A percentile compares a stretch with the other conserved stretches of the same genome.
These are phyloP conservation scores for Globisporangium rhizosaccharum DNA, from an alignment of 352 stramenopile genomes.

Conservation along the genomic window DNA sequence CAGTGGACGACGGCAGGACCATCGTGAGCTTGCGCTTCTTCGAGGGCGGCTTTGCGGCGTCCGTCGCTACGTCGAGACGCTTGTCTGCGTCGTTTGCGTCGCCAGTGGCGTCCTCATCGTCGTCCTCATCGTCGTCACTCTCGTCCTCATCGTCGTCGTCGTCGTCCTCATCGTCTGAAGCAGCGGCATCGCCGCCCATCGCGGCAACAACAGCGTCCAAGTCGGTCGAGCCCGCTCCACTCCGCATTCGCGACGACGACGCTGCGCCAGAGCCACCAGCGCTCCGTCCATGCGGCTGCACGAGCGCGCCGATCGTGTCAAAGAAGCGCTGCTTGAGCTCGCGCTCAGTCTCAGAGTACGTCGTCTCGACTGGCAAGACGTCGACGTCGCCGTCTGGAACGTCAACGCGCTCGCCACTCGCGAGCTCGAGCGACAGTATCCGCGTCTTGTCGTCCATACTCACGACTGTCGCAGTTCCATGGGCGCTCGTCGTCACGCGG, in stretches of 20 bases:
- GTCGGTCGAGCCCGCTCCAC: not conserved
- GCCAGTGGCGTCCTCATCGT: slow-evolving; percentile 15
- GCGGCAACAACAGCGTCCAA: slow-evolving; percentile 10
- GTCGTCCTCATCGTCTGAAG: slow-evolving; percentile 24
- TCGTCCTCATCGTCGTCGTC: slow-evolving; percentile 25
- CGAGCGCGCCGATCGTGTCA: slow-evolving; percentile 59
- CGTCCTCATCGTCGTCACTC: slow-evolving; percentile 21
- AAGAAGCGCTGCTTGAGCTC: slow-evolving; percentile 60
- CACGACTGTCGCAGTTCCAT: slow-evolving; percentile 37
- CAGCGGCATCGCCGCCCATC: slow-evolving; percentile 18
- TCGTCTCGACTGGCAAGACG: slow-evolving; percentile 43
- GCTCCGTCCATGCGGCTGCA: slow-evolving; percentile 42
- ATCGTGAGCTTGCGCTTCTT: slow-evolving; percentile 68
- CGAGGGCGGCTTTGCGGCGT: slow-evolving; percentile 13
- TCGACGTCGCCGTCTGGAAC: slow-evolving; percentile 58
- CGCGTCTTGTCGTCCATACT: slow-evolving; percentile 34
- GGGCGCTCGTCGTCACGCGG: slow-evolving; percentile 39
- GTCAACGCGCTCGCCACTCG: slow-evolving; percentile 33
- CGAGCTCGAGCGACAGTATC: slow-evolving; percentile 41
- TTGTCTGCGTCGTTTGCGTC: slow-evolving; percentile 1
- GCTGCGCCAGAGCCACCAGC: slow-evolving; percentile 11
- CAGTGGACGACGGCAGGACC: slow-evolving; percentile 16
- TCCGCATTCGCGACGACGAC: slow-evolving; percentile 2
- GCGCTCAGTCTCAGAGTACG: slow-evolving; percentile 47
- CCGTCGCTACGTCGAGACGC: not conserved